Evolutionary conservation across 2,329 filamentous ascomycete species (phyloP).

Genomic region (Lojkania enalia): DNA sequence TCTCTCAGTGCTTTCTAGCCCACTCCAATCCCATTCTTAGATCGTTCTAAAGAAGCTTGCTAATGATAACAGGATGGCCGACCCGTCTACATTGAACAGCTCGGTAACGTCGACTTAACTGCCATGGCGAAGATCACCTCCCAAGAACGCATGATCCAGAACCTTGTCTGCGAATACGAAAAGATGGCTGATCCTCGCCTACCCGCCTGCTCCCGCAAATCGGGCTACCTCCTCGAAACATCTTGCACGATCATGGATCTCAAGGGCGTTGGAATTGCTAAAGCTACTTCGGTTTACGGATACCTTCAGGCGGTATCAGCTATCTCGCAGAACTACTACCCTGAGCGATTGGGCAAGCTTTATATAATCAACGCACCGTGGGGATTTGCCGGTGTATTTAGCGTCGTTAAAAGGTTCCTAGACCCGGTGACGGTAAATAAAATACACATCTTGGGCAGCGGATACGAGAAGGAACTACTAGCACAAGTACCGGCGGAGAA

Average conservation of each 20-base stretch:
- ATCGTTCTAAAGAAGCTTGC: not conserved
- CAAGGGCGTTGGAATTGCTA: constrained; percentile 86
- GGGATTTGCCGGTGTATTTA: constrained; percentile 88
- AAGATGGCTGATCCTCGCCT: constrained; percentile 90
- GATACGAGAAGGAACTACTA: constrained; percentile 83
- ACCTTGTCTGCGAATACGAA: constrained; percentile 97
- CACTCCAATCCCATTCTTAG: not conserved
- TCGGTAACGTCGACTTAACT: constrained; percentile 88
- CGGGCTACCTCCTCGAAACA: constrained; percentile 87
- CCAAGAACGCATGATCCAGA: constrained; percentile 90
- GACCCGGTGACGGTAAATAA: constrained; percentile 96
- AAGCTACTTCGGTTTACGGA: constrained; percentile 79
- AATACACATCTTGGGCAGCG: constrained; percentile 83
- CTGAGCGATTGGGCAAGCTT: constrained; percentile 91
- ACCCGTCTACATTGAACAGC: constrained; percentile 94
- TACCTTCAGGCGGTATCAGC: constrained; percentile 84
- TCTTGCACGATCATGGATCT: constrained; percentile 99
- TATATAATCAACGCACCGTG: constrained; percentile 98
- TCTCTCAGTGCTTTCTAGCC: no score
- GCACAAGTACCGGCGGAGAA: constrained; percentile 87
- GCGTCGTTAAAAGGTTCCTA: constrained; percentile 87
- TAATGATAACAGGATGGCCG: constrained; percentile 73
- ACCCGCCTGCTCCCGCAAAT: constrained; percentile 92
- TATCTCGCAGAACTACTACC: constrained; percentile 99
- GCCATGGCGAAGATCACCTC: constrained; percentile 94